Evolutionary conservation across 2,329 filamentous ascomycete species (phyloP).

Genomic region (Lasiodiplodia theobromae): DNA sequence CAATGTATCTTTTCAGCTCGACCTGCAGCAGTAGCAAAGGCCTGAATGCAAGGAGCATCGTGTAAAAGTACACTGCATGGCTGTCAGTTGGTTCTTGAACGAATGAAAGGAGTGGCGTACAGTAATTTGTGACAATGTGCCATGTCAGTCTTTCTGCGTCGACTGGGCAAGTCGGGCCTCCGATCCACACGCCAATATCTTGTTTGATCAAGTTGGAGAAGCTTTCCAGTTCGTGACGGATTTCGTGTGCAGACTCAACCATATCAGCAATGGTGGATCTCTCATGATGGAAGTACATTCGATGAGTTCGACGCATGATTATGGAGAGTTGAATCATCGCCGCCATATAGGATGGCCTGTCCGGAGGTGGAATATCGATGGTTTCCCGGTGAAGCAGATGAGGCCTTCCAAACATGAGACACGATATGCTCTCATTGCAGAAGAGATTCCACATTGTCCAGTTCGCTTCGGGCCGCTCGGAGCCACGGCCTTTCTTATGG

Average conservation of each 20-base stretch:
- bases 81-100: not conserved
- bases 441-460: constrained; percentile 14
- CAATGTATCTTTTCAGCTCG: not conserved
- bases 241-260: not conserved
- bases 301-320: constrained; percentile 4
- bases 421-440: constrained; percentile 16
- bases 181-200: constrained; percentile 3
- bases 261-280: not conserved
- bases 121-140: constrained; percentile 2
- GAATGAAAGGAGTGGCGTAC: not conserved
- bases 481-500: not conserved
- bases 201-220: not conserved
- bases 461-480: not conserved
- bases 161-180: not conserved
- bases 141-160: not conserved
- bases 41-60: constrained; percentile 8
- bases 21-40: constrained; percentile 3
- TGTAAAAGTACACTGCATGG: constrained; percentile 8
- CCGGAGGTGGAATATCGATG: constrained; percentile 2
- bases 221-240: not conserved
- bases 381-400: not conserved
- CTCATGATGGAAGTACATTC: not conserved
- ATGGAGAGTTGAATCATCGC: constrained; percentile 5
- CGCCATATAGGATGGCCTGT: not conserved
- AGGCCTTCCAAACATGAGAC: constrained; percentile 6